These are phyloP conservation scores for Ceratocystis huliohia DNA, from an alignment of 2,329 filamentous ascomycete genomes.

Conservation along the genomic window DNA sequence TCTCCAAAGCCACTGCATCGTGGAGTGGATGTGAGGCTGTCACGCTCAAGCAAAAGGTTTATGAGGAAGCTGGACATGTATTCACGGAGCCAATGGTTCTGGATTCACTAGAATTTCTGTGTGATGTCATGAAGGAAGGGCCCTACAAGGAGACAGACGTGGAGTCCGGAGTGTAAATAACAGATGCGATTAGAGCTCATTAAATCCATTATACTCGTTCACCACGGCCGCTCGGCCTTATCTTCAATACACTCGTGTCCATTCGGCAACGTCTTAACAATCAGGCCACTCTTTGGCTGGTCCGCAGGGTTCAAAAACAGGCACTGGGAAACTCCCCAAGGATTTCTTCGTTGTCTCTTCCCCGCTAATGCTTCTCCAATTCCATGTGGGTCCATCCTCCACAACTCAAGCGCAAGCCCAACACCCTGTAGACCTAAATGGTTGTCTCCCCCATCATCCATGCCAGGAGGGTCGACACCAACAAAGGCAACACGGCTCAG, in stretches of 20 bases:
- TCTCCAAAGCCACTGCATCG: constrained; percentile 46
- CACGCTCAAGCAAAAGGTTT: constrained; percentile 52
- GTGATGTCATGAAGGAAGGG: constrained; percentile 33
- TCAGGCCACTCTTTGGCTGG: constrained; percentile 30
- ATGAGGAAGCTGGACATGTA: constrained; percentile 55
- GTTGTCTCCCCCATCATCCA: constrained; percentile 23
- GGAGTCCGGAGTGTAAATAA: constrained; percentile 9
- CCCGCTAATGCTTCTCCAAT: constrained; percentile 32
- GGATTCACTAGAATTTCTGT: constrained; percentile 53
- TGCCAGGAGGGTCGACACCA: constrained; percentile 51
- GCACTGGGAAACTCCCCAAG: constrained; percentile 35
- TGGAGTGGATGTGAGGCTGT: constrained; percentile 43
- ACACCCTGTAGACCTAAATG: constrained; percentile 34
- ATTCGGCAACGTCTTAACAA: constrained; percentile 27
- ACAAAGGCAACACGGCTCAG: constrained; percentile 37
- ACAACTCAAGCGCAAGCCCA: constrained; percentile 34
- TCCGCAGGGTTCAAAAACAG: constrained; percentile 33
- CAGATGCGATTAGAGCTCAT: too few relatives aligned
- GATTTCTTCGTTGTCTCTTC: constrained; percentile 40
- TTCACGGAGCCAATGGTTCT: constrained; percentile 55
- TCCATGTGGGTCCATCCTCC: constrained; percentile 42
- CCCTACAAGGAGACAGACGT: constrained; percentile 21
- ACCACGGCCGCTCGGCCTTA: constrained; percentile 32
- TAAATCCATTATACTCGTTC: not conserved
- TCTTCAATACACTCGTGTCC: constrained; percentile 33